phyloP scores from a whole-genome alignment of 306 rosid species.

The Cicer chorassanicum region DNA sequence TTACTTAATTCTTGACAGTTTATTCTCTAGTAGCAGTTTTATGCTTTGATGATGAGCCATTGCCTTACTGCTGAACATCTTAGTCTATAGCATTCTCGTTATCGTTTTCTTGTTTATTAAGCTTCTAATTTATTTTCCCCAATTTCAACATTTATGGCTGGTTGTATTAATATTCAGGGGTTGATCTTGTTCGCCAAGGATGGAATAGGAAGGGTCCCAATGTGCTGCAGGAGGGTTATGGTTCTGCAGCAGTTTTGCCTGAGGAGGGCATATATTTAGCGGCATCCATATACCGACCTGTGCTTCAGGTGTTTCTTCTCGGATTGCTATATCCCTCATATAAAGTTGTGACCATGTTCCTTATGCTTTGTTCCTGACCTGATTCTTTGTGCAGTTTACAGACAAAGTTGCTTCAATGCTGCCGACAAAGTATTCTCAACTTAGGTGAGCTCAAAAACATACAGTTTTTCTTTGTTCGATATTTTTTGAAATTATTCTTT shows the following conservation, averaged over 20 bases:
- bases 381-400: constrained; percentile 75
- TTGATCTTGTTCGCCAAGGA: constrained; percentile 95
- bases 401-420: constrained; percentile 90
- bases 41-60: constrained; percentile 24
- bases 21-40: constrained; percentile 29
- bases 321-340: constrained; percentile 26
- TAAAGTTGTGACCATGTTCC: constrained; percentile 31
- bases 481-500: neutral
- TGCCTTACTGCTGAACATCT: constrained; percentile 31
- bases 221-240: constrained; percentile 95
- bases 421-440: constrained; percentile 85
- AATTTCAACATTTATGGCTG: constrained; percentile 43
- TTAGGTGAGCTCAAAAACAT: constrained; percentile 71
- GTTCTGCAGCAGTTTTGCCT: constrained; percentile 94
- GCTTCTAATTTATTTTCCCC: constrained; percentile 27
- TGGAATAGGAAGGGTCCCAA: constrained; percentile 91
- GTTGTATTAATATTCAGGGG: constrained; percentile 62
- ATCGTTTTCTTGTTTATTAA: constrained; percentile 15
- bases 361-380: constrained; percentile 47
- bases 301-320: constrained; percentile 75
- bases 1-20: constrained; percentile 22
- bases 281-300: constrained; percentile 93
- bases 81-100: constrained; percentile 25
- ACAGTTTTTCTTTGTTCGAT: constrained; percentile 19
- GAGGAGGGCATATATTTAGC: constrained; percentile 99